Percentiles rank a stretch among this genome's conserved stretches.
phyloP scores from a whole-genome alignment of 1,284 basidiomycete genomes.

The Violaceomyces palustris region DNA sequence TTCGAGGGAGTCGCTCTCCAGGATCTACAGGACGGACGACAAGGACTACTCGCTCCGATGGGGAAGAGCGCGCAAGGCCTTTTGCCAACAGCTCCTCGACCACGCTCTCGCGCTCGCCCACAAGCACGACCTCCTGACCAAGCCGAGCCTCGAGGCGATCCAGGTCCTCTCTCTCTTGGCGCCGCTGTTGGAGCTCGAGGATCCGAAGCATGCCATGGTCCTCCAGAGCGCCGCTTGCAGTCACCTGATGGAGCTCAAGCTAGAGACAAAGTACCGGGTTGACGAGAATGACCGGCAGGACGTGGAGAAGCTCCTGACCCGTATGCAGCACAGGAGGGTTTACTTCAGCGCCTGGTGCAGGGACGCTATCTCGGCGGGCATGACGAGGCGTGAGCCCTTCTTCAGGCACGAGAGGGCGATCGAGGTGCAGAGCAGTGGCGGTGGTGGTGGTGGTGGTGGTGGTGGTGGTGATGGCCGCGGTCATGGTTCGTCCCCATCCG shows the following conservation, averaged over 20 bases:
- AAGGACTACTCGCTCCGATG: constrained; percentile 27
- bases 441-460: too few relatives aligned
- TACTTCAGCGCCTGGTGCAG: constrained; percentile 36
- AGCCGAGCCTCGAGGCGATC: constrained; percentile 32
- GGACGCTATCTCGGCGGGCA: constrained; percentile 28
- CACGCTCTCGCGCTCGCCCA: constrained; percentile 41
- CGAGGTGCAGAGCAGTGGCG: too few relatives aligned
- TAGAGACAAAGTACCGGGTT: constrained; percentile 19
- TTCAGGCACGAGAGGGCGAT: constrained; percentile 37
- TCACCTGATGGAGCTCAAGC: constrained; percentile 18
- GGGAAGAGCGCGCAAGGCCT: constrained; percentile 42
- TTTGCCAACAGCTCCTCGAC: constrained; percentile 38
- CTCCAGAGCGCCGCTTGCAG: constrained; percentile 10
- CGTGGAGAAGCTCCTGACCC: constrained; percentile 23
- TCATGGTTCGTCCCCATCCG: too few relatives aligned
- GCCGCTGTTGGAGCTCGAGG: constrained; percentile 33
- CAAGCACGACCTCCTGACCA: constrained; percentile 41
- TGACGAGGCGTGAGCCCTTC: constrained; percentile 19
- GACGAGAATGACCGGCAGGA: constrained; percentile 21
- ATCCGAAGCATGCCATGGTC: constrained; percentile 14
- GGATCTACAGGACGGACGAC: constrained; percentile 17
- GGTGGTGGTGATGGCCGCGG: too few relatives aligned
- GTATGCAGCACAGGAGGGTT: constrained; percentile 35
- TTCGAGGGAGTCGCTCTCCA: constrained; percentile 7
- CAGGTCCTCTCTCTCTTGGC: constrained; percentile 30